Conservation (phyloP, 805 yeast species). For the Candida silvicultrix region DNA sequence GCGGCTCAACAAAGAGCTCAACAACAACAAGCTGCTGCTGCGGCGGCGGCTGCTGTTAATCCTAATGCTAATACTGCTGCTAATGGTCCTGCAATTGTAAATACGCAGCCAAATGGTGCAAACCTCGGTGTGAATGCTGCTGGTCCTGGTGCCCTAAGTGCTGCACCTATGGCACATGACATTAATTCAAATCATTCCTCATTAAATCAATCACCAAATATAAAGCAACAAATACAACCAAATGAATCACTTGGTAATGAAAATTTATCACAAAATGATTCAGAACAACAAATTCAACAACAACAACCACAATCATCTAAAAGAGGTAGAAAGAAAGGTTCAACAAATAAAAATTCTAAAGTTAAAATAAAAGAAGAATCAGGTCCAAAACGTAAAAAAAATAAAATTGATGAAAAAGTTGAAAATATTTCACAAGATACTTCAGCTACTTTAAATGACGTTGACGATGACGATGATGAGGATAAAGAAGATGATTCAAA, state of each 20-base stretch:
- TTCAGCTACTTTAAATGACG: background rate
- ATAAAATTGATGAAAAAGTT: background rate
- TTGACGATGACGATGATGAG: conserved; percentile 1
- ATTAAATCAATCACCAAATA: conserved; percentile 3
- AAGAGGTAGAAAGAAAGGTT: conserved; percentile 10
- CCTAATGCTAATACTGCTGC: background rate
- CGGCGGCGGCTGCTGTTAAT: background rate
- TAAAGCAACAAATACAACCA: background rate
- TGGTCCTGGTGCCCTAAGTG: no score
- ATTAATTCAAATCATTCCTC: background rate
- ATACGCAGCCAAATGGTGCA: background rate
- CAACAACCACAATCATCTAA: background rate
- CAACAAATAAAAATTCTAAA: background rate
- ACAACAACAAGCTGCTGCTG: background rate
- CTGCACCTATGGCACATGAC: background rate
- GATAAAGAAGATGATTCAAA: conserved; percentile 26
- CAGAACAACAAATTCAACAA: no score
- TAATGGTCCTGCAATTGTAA: background rate
- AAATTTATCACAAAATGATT: background rate
- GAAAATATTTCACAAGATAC: background rate
- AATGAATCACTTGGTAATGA: background rate
- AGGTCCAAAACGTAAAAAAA: conserved; percentile 4
- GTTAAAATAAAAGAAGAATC: background rate
- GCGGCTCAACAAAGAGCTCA: background rate
- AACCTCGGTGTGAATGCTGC: background rate